Conservation (phyloP, 2,329 filamentous ascomycete genomes). For the Paecilomyces sp. region DNA sequence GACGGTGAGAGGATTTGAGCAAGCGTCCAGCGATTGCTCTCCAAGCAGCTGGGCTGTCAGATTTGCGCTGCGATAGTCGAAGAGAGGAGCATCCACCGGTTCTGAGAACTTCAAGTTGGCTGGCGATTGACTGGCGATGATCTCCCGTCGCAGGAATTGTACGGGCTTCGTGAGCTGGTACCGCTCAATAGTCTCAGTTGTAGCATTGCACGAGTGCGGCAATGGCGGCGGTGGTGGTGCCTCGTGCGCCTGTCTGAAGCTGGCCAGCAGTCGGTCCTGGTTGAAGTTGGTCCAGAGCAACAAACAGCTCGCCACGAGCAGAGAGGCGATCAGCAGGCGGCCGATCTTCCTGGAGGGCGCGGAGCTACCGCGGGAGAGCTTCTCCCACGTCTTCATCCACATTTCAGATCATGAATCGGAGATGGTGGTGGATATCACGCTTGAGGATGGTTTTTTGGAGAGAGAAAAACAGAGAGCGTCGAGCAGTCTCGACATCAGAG, state of each 20-base stretch:
- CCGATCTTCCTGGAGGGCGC: neutral
- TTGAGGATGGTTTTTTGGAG: neutral
- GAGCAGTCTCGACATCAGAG: neutral
- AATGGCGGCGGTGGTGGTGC: neutral
- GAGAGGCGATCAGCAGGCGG: neutral
- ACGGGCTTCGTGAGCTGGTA: neutral
- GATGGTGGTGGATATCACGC: neutral
- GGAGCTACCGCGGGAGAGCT: neutral
- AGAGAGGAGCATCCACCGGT: slow-evolving; percentile 4
- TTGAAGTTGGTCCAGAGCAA: neutral
- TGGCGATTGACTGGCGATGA: slow-evolving; percentile 1
- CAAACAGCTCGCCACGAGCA: neutral
- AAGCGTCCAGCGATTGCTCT: slow-evolving; percentile 20
- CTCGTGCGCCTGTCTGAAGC: neutral
- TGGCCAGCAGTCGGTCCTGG: neutral
- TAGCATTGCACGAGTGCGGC: neutral
- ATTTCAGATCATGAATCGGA: neutral
- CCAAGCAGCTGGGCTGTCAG: neutral
- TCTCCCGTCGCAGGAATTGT: neutral
- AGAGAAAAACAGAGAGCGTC: neutral
- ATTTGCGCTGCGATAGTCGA: slow-evolving; percentile 1
- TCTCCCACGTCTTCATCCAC: neutral
- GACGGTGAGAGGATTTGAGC: slow-evolving; percentile 40
- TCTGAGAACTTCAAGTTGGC: slow-evolving; percentile 1
- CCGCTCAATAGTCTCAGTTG: neutral